A percentile compares a stretch with the other conserved stretches of the same genome.
These are phyloP conservation scores for Pistacia integerrima DNA, from an alignment of 345 rosid species.

Conservation along the genomic window DNA sequence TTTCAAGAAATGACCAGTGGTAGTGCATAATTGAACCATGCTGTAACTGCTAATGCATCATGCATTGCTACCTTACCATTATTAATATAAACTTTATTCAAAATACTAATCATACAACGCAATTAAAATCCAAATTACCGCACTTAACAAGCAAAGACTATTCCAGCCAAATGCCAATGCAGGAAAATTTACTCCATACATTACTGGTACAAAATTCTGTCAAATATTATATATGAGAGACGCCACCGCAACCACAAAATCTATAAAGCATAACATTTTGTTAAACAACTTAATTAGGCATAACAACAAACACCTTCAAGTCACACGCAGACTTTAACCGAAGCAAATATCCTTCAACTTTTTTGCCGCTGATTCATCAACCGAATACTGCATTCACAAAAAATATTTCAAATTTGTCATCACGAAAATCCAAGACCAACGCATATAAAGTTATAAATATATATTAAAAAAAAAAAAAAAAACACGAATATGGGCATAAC, in stretches of 20 bases:
- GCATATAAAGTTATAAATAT: not conserved
- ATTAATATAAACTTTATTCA: not conserved
- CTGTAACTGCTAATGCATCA: not conserved
- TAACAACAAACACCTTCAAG: conserved; percentile 51
- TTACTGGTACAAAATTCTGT: not conserved
- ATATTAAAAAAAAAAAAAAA: not conserved
- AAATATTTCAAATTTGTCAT: conserved; percentile 6
- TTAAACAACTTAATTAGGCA: conserved; percentile 17
- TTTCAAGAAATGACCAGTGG: not conserved
- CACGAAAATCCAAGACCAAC: not conserved
- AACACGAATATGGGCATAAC: not conserved
- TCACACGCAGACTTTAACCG: conserved; percentile 24
- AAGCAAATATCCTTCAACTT: conserved; percentile 58
- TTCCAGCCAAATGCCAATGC: not conserved
- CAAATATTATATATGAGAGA: not conserved
- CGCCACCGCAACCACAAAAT: not conserved
- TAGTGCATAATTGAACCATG: not conserved
- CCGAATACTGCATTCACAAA: conserved; percentile 59
- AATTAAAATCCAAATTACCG: not conserved
- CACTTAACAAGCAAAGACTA: not conserved
- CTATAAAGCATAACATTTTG: conserved; percentile 1
- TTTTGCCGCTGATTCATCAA: conserved; percentile 69
- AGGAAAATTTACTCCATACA: not conserved
- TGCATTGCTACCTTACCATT: not conserved
- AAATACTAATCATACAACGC: not conserved